A percentile compares a stretch with the other conserved stretches of the same genome.
These are phyloP conservation scores for Sophora flavescens DNA, from an alignment of 306 rosid genomes.

Conservation along the genomic window DNA sequence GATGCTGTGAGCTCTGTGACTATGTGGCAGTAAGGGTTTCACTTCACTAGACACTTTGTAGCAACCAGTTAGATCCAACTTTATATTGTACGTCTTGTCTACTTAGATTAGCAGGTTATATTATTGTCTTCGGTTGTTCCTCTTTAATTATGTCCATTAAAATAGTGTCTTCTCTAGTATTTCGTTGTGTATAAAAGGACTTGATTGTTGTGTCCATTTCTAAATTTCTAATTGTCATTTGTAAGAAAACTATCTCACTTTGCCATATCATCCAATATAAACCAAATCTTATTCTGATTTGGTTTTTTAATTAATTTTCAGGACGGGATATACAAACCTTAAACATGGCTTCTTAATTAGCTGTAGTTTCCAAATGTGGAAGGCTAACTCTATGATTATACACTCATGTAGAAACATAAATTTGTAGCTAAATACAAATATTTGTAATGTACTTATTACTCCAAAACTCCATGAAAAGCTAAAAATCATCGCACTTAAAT, in stretches of 20 bases:
- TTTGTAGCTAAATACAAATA: not conserved
- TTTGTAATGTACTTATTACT: not conserved
- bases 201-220: constrained; percentile 20
- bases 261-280: constrained; percentile 3
- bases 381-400: not conserved
- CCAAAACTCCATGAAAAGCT: not conserved
- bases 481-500: no score
- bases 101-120: constrained; percentile 28
- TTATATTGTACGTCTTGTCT: constrained; percentile 24
- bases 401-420: not conserved
- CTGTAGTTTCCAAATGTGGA: not conserved
- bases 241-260: constrained; percentile 14
- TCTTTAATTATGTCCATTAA: constrained; percentile 35
- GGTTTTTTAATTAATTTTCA: not conserved
- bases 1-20: constrained; percentile 60
- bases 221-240: not conserved
- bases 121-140: constrained; percentile 5
- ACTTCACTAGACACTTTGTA: constrained; percentile 13
- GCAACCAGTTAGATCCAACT: constrained; percentile 14
- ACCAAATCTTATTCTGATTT: not conserved
- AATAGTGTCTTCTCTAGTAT: constrained; percentile 29
- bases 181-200: constrained; percentile 48
- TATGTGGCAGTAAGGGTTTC: constrained; percentile 50
- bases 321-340: not conserved
- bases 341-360: not conserved